Percentiles rank a stretch among this genome's conserved stretches.
Evolutionary conservation across 306 rosid genomes (phyloP).

Genomic region (Astragalus membranaceus): DNA sequence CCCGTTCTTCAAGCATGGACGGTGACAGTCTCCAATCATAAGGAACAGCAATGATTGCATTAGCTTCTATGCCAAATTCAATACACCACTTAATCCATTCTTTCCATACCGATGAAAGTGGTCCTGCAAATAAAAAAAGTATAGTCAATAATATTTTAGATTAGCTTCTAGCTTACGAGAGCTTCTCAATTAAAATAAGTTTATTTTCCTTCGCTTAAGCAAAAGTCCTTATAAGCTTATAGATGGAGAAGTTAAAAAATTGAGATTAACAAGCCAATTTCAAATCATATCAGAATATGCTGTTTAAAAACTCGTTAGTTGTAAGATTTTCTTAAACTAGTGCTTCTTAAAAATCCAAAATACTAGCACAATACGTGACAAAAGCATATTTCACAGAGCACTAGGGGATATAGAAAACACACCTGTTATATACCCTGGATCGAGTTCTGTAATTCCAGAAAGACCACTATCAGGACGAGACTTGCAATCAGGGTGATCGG

Average conservation of each 20-base stretch:
- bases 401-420: neutral
- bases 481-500: slow-evolving; percentile 91
- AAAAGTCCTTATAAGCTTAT: neutral
- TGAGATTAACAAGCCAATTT: neutral
- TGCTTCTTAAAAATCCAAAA: neutral
- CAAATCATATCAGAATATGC: neutral
- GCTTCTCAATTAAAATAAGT: neutral
- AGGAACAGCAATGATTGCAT: slow-evolving; percentile 92
- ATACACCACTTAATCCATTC: slow-evolving; percentile 99
- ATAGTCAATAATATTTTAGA: neutral
- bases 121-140: slow-evolving; percentile 45
- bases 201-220: no score
- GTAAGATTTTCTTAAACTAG: no score
- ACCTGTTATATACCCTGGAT: slow-evolving; percentile 98
- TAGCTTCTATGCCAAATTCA: slow-evolving; percentile 95
- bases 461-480: slow-evolving; percentile 98
- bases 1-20: slow-evolving; percentile 88
- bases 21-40: slow-evolving; percentile 98
- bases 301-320: neutral
- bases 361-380: neutral
- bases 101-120: slow-evolving; percentile 96
- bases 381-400: neutral
- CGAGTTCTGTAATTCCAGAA: slow-evolving; percentile 95
- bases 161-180: neutral
- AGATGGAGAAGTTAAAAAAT: neutral